Conservation (phyloP, 2,329 filamentous ascomycete species). For the Beauveria medogensis region DNA sequence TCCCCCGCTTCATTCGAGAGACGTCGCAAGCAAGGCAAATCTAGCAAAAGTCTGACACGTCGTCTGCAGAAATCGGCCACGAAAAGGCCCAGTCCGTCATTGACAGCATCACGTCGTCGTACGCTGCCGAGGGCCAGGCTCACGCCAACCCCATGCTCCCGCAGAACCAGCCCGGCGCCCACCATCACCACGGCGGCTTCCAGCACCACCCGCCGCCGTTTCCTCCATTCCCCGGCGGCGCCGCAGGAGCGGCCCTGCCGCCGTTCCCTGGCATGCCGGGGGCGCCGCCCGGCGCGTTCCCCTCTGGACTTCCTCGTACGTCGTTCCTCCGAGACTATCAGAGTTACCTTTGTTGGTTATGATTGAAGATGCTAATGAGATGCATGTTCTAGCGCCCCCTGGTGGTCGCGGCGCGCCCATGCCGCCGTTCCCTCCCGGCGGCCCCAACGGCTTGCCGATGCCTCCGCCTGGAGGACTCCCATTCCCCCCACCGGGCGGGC, state of each 20-base stretch:
- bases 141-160: conserved; percentile 77
- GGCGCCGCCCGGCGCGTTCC: conserved; percentile 31
- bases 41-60: no score
- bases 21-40: neutral
- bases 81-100: conserved; percentile 98
- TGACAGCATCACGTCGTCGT: conserved; percentile 93
- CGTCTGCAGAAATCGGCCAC: conserved; percentile 75
- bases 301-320: conserved; percentile 46
- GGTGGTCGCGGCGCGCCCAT: conserved; percentile 44
- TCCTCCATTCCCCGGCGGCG: conserved; percentile 48
- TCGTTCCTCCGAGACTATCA: conserved; percentile 16
- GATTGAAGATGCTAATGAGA: neutral
- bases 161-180: conserved; percentile 51
- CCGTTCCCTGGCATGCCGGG: conserved; percentile 48
- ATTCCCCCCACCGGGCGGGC: conserved; percentile 32
- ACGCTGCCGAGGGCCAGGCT: conserved; percentile 86
- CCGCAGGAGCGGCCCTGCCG: conserved; percentile 39
- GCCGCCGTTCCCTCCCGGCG: conserved; percentile 29
- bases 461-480: conserved; percentile 22
- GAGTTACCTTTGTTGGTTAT: no score
- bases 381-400: conserved; percentile 34
- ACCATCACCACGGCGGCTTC: conserved; percentile 22
- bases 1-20: no score
- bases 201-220: conserved; percentile 42
- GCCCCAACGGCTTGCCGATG: conserved; percentile 18